Evolutionary conservation across 2,329 filamentous ascomycete species (phyloP).

Genomic region (Zopfia rhizophila): DNA sequence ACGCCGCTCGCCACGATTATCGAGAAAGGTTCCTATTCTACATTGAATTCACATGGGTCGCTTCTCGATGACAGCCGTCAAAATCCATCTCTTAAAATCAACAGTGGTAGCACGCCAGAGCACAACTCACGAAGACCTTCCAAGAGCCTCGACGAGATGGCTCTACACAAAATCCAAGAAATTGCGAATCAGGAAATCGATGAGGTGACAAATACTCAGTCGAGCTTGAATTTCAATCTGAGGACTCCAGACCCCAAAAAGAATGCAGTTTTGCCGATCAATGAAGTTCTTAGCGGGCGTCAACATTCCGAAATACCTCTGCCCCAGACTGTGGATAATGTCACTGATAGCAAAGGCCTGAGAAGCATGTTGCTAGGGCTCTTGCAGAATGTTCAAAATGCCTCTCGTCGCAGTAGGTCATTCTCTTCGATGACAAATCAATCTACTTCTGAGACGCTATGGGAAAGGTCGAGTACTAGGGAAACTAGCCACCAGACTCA

Average conservation of each 20-base stretch:
- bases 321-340: slow-evolving; percentile 10
- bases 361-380: slow-evolving; percentile 36
- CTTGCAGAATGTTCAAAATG: slow-evolving; percentile 32
- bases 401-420: slow-evolving; percentile 28
- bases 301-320: slow-evolving; percentile 16
- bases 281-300: slow-evolving; percentile 7
- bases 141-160: slow-evolving; percentile 29
- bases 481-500: slow-evolving; percentile 11
- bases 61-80: slow-evolving; percentile 30
- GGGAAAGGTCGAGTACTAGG: slow-evolving; percentile 14
- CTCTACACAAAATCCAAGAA: slow-evolving; percentile 31
- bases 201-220: slow-evolving; percentile 6
- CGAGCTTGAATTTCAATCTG: slow-evolving; percentile 13
- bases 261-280: slow-evolving; percentile 22
- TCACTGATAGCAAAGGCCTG: slow-evolving; percentile 21
- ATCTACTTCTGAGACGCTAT: slow-evolving; percentile 10
- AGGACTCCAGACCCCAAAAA: slow-evolving; percentile 12
- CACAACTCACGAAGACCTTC: slow-evolving; percentile 24
- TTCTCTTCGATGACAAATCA: slow-evolving; percentile 21
- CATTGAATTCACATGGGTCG: slow-evolving; percentile 49
- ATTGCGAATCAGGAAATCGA: slow-evolving; percentile 19
- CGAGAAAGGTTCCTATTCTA: slow-evolving; percentile 55
- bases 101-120: slow-evolving; percentile 28
- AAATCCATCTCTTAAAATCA: slow-evolving; percentile 26
- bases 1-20: slow-evolving; percentile 56